Conservation (phyloP, 768 basidiomycete species). For the Lanmaoa pseudosensibilis region DNA sequence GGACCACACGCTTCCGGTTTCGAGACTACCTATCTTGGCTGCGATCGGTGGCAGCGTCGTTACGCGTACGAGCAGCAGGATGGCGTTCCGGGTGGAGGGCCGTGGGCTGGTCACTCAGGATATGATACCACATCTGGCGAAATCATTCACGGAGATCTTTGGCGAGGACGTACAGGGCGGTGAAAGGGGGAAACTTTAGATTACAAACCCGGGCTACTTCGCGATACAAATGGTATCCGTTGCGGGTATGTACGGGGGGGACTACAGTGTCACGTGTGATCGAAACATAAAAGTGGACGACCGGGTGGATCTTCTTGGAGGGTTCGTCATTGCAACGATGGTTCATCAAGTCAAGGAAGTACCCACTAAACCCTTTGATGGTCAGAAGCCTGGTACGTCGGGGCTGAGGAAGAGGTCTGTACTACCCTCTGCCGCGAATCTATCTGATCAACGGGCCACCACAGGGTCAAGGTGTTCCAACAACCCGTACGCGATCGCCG, state of each 20-base stretch:
- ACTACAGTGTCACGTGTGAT: conserved; percentile 23
- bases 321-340: conserved; percentile 34
- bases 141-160: conserved; percentile 74
- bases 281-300: conserved; percentile 19
- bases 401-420: conserved; percentile 89
- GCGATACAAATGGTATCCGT: background rate
- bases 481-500: conserved; percentile 65
- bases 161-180: conserved; percentile 39
- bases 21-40: conserved; percentile 77
- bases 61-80: conserved; percentile 78
- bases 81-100: conserved; percentile 74
- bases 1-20: conserved; percentile 52
- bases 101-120: conserved; percentile 83
- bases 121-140: conserved; percentile 64
- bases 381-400: conserved; percentile 97
- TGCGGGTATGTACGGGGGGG: conserved; percentile 11
- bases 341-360: conserved; percentile 60
- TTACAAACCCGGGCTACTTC: background rate
- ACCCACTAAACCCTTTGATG: conserved; percentile 82
- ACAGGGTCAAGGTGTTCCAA: conserved; percentile 96
- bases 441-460: conserved; percentile 15
- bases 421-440: conserved; percentile 17
- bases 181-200: conserved; percentile 37
- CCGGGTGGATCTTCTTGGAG: background rate
- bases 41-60: conserved; percentile 86